These are phyloP conservation scores for Dendryphion nanum DNA, from an alignment of 2,329 filamentous ascomycete genomes.

Conservation along the genomic window DNA sequence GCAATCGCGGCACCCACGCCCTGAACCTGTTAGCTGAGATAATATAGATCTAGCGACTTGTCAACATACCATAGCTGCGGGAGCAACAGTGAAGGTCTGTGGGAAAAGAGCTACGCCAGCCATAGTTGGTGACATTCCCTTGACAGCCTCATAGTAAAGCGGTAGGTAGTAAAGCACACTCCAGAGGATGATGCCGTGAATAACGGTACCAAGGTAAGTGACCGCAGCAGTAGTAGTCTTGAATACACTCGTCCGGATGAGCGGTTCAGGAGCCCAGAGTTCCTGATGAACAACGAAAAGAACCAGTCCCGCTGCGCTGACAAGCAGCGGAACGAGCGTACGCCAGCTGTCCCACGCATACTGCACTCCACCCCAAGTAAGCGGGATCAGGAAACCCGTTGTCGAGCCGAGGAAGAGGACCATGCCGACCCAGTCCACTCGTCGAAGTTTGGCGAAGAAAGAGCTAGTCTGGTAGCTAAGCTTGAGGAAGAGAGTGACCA, in stretches of 20 bases:
- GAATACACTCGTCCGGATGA: conserved; percentile 48
- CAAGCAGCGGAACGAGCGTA: conserved; percentile 60
- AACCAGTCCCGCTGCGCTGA: conserved; percentile 54
- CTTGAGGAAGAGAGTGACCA: conserved; percentile 55
- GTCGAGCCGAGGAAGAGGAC: conserved; percentile 59
- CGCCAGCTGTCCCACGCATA: conserved; percentile 64
- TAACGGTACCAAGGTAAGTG: conserved; percentile 53
- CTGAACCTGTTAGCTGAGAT: conserved; percentile 1
- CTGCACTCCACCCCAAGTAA: conserved; percentile 66
- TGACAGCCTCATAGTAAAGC: conserved; percentile 44
- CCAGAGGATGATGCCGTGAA: conserved; percentile 56
- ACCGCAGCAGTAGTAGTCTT: conserved; percentile 51
- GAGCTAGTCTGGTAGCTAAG: conserved; percentile 49
- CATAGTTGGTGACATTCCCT: conserved; percentile 38
- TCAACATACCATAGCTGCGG: conserved; percentile 49
- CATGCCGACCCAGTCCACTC: conserved; percentile 64
- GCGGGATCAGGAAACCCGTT: conserved; percentile 59
- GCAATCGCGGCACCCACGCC: conserved; percentile 56
- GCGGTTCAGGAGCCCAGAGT: conserved; percentile 50
- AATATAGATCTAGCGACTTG: conserved; percentile 3
- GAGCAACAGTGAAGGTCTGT: conserved; percentile 59
- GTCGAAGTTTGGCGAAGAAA: conserved; percentile 49
- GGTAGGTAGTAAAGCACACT: conserved; percentile 43
- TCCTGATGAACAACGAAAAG: conserved; percentile 57
- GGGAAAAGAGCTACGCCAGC: conserved; percentile 42